phyloP scores from a whole-genome alignment of 768 basidiomycete genomes.

The Boletus rubropictus region DNA sequence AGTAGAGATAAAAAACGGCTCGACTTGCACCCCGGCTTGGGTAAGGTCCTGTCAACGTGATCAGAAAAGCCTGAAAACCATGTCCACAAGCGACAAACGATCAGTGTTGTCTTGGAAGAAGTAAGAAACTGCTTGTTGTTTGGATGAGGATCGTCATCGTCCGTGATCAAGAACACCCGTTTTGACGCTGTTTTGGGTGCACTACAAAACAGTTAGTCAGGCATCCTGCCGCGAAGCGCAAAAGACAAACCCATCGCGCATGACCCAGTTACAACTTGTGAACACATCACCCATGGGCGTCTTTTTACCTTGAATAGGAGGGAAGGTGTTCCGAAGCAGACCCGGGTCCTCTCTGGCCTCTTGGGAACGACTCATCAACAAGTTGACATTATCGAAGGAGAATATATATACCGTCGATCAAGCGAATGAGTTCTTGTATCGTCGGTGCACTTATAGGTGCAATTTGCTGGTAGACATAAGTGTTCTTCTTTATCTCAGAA shows the following conservation, averaged over 20 bases:
- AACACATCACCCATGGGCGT: constrained; percentile 87
- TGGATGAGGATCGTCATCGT: constrained; percentile 47
- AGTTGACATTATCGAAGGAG: neutral
- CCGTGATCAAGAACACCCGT: constrained; percentile 88
- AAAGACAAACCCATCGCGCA: constrained; percentile 70
- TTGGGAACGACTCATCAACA: constrained; percentile 26
- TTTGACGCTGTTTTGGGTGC: constrained; percentile 88
- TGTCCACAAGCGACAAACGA: constrained; percentile 38
- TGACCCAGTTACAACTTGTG: constrained; percentile 82
- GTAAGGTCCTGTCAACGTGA: constrained; percentile 58
- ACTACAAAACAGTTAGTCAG: constrained; percentile 32
- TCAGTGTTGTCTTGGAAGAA: constrained; percentile 66
- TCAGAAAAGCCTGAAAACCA: neutral
- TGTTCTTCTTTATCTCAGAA: constrained; percentile 63
- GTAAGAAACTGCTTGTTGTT: constrained; percentile 56
- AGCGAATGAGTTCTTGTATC: constrained; percentile 70
- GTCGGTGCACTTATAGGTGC: constrained; percentile 71
- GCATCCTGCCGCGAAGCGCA: constrained; percentile 12
- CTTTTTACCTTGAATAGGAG: constrained; percentile 50
- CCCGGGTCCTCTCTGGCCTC: constrained; percentile 61
- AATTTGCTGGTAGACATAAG: constrained; percentile 72
- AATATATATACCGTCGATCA: constrained; percentile 61
- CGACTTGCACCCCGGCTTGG: constrained; percentile 71
- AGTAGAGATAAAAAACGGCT: constrained; percentile 85
- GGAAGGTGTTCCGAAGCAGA: constrained; percentile 54